Percentiles rank a stretch among this genome's conserved stretches.
Evolutionary conservation across 345 rosid genomes (phyloP).

Genomic region (Moringa oleifera): DNA sequence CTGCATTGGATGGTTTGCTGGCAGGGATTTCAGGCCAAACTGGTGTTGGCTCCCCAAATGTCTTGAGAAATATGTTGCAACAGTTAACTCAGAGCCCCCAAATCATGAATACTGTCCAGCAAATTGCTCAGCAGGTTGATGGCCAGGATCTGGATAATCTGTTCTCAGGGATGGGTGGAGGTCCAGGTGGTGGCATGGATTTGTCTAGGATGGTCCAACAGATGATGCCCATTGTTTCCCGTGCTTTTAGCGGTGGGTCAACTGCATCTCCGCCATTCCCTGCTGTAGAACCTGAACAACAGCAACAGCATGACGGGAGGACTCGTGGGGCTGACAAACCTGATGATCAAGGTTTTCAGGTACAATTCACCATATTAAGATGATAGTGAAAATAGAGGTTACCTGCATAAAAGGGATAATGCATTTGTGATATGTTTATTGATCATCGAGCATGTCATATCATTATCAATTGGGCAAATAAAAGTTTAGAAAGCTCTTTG

Average conservation of each 20-base stretch:
- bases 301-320: slow-evolving; percentile 20
- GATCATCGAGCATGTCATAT: neutral
- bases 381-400: neutral
- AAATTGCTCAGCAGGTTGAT: slow-evolving; percentile 88
- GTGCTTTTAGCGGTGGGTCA: slow-evolving; percentile 52
- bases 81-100: slow-evolving; percentile 81
- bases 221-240: slow-evolving; percentile 96
- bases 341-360: slow-evolving; percentile 42
- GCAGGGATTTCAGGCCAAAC: slow-evolving; percentile 66
- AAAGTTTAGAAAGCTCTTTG: neutral
- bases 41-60: slow-evolving; percentile 75
- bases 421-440: no score
- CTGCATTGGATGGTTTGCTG: slow-evolving; percentile 64
- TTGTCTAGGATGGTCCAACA: slow-evolving; percentile 80
- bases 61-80: slow-evolving; percentile 78
- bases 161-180: slow-evolving; percentile 58
- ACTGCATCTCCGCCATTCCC: slow-evolving; percentile 25
- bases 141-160: slow-evolving; percentile 64
- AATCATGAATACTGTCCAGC: slow-evolving; percentile 75
- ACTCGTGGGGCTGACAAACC: slow-evolving; percentile 19
- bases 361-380: slow-evolving; percentile 13
- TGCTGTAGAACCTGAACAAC: slow-evolving; percentile 24
- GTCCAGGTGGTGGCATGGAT: slow-evolving; percentile 61
- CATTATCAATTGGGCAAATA: neutral
- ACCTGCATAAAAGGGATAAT: neutral